These are phyloP conservation scores for Metschnikowia picachoensis DNA, from an alignment of 805 yeast genomes.

Conservation along the genomic window DNA sequence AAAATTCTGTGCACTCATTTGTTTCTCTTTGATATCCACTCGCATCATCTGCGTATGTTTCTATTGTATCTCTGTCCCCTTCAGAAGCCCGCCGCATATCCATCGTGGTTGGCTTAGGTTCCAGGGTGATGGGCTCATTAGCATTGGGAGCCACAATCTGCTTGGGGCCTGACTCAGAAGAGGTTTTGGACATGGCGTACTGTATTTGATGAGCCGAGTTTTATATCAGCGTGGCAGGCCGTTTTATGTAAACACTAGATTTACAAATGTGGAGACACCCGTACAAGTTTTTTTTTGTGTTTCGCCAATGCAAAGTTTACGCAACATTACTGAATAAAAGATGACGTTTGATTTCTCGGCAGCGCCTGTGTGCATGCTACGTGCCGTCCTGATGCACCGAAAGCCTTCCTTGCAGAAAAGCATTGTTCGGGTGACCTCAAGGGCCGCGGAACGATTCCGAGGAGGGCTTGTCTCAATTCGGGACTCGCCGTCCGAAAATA, in stretches of 20 bases:
- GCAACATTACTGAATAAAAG: no score
- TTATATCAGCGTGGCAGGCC: no score
- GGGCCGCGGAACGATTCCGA: no score
- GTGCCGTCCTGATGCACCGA: background rate
- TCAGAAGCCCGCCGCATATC: conserved; percentile 7
- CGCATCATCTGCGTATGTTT: conserved; percentile 12
- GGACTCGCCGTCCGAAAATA: no score
- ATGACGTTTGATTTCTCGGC: background rate
- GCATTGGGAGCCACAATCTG: conserved; percentile 9
- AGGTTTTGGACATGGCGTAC: conserved; percentile 5
- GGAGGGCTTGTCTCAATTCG: no score
- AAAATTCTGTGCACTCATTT: conserved; percentile 42
- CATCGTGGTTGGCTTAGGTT: conserved; percentile 16
- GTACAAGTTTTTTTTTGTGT: no score
- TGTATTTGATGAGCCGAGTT: no score
- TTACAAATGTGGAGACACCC: no score
- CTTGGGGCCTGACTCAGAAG: conserved; percentile 4
- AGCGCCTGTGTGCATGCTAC: background rate
- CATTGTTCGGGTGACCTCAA: no score
- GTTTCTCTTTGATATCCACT: conserved; percentile 37
- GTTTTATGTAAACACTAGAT: no score
- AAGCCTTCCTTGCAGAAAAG: background rate
- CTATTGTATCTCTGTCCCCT: conserved; percentile 8
- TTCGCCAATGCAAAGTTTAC: no score
- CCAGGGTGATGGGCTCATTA: conserved; percentile 12